Percentiles rank a stretch among this genome's conserved stretches.
Evolutionary conservation across 2,329 filamentous ascomycete genomes (phyloP).

Genomic region (Ilyonectria mors-panacis): DNA sequence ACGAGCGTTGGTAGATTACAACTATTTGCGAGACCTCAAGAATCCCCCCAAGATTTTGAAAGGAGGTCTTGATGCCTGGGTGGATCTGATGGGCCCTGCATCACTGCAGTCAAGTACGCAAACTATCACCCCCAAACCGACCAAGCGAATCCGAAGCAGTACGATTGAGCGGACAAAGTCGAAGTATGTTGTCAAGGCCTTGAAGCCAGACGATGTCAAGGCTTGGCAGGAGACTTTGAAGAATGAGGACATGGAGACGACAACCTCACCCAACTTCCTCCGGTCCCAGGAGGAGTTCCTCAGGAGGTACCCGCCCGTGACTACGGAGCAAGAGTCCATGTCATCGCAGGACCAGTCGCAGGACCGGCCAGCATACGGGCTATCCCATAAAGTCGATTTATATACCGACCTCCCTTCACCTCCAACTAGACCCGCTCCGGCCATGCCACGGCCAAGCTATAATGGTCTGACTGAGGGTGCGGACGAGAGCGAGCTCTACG

Average conservation of each 20-base stretch:
- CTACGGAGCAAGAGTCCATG: conserved; percentile 74
- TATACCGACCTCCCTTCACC: conserved; percentile 68
- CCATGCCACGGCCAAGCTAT: conserved; percentile 80
- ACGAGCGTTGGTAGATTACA: conserved; percentile 87
- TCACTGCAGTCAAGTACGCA: conserved; percentile 67
- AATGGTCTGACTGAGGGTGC: conserved; percentile 74
- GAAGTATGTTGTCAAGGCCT: conserved; percentile 72
- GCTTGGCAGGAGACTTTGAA: conserved; percentile 85
- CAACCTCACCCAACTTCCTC: conserved; percentile 69
- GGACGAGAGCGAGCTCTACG: conserved; percentile 54
- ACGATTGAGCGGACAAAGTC: conserved; percentile 55
- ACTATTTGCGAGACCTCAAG: conserved; percentile 81
- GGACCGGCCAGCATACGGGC: conserved; percentile 47
- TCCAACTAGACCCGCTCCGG: conserved; percentile 77
- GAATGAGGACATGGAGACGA: conserved; percentile 70
- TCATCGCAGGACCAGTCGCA: conserved; percentile 54
- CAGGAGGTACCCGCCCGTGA: conserved; percentile 82
- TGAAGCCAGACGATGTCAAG: conserved; percentile 85
- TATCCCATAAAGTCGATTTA: conserved; percentile 56
- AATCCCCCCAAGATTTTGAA: conserved; percentile 82
- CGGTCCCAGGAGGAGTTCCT: conserved; percentile 88
- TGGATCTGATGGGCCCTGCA: conserved; percentile 81
- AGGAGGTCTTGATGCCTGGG: conserved; percentile 90
- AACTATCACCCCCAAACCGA: conserved; percentile 29
- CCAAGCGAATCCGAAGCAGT: conserved; percentile 52